These are phyloP conservation scores for Triglochin maritima DNA, from an alignment of 106 monocot species.

Conservation along the genomic window DNA sequence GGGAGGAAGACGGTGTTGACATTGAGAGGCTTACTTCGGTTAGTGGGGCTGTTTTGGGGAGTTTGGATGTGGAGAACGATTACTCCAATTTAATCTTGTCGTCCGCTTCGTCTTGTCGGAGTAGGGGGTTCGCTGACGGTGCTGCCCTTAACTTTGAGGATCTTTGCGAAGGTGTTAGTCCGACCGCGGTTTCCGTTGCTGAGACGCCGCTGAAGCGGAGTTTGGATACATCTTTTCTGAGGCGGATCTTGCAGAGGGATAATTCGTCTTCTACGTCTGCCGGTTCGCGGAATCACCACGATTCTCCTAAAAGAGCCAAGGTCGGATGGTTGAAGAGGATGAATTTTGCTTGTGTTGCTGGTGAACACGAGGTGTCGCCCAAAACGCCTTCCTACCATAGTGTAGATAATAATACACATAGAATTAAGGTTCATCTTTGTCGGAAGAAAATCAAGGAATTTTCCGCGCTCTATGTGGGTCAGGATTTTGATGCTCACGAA, in stretches of 20 bases:
- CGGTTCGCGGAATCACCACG: background rate
- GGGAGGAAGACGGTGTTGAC: background rate
- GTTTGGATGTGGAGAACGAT: conserved; percentile 12
- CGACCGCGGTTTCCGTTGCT: conserved; percentile 25
- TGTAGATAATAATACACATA: conserved; percentile 8
- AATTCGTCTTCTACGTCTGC: conserved; percentile 11
- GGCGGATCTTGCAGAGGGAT: conserved; percentile 1
- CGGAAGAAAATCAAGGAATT: conserved; percentile 67
- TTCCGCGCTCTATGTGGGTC: conserved; percentile 58
- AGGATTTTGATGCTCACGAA: conserved; percentile 67
- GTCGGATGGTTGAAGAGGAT: conserved; percentile 53
- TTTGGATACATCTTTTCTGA: no score
- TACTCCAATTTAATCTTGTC: conserved; percentile 20
- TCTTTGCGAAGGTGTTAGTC: conserved; percentile 14
- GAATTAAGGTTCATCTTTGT: conserved; percentile 38
- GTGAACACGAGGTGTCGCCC: conserved; percentile 19
- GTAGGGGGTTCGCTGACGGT: conserved; percentile 47
- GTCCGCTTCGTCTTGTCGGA: conserved; percentile 13
- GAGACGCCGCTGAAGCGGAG: conserved; percentile 21
- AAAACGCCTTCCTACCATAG: conserved; percentile 2
- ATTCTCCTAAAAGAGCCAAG: conserved; percentile 8
- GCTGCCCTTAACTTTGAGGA: conserved; percentile 16
- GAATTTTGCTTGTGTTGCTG: conserved; percentile 37
- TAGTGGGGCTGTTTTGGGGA: conserved; percentile 19
- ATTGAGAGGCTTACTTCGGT: conserved; percentile 12